A percentile compares a stretch with the other conserved stretches of the same genome.
Conservation (phyloP, 805 yeast species). For the Tetrapisispora fleetii region DNA sequence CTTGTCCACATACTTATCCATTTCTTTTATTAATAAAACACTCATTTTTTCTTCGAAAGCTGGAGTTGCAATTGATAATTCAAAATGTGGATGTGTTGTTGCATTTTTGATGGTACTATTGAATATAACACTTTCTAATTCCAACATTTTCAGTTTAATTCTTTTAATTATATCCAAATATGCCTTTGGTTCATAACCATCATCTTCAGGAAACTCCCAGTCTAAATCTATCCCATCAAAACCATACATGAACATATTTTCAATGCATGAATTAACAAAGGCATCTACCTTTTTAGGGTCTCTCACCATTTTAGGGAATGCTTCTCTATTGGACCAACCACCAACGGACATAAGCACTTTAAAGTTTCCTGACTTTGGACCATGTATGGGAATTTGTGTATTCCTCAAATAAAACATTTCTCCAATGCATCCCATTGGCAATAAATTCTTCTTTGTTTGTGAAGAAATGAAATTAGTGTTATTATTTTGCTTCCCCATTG, state of each 20-base stretch:
- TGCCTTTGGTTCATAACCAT: constrained; percentile 33
- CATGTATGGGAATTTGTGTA: not conserved
- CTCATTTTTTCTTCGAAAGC: constrained; percentile 41
- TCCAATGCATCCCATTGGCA: constrained; percentile 40
- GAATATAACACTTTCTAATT: constrained; percentile 27
- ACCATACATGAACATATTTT: constrained; percentile 41
- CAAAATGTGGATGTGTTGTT: constrained; percentile 24
- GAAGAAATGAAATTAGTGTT: not conserved
- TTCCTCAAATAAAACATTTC: constrained; percentile 40
- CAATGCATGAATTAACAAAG: constrained; percentile 44
- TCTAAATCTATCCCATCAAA: constrained; percentile 91
- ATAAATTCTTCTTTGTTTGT: not conserved
- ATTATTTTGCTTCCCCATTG: constrained; percentile 1
- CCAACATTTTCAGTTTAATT: constrained; percentile 34
- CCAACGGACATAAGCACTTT: constrained; percentile 71
- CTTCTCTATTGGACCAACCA: constrained; percentile 53
- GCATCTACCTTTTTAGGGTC: constrained; percentile 27
- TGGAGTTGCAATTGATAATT: constrained; percentile 71
- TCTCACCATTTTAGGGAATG: constrained; percentile 40
- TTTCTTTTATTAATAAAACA: constrained; percentile 36
- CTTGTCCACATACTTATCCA: constrained; percentile 50
- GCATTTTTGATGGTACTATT: constrained; percentile 5
- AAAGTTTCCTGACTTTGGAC: constrained; percentile 28
- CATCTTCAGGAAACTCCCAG: constrained; percentile 76
- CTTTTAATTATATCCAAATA: constrained; percentile 36